Conservation (phyloP, 1,139 yeast genomes). For the Magnusiomyces paraingens region DNA sequence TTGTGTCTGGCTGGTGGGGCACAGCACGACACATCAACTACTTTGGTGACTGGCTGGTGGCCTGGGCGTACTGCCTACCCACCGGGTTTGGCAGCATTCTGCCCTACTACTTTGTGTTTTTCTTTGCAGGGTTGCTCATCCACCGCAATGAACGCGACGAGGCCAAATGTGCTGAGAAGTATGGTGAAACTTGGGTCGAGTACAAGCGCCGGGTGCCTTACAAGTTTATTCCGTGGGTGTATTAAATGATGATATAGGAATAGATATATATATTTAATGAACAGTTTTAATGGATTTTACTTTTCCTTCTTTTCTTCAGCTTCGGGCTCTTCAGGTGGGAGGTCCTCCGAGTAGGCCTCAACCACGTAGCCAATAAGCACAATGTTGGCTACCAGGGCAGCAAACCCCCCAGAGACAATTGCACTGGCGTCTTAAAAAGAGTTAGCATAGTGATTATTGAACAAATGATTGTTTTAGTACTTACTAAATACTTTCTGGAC, state of each 20-base stretch:
- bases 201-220: constrained; percentile 79
- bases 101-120: constrained; percentile 80
- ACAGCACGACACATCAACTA: constrained; percentile 88
- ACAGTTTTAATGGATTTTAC: constrained; percentile 1
- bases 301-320: constrained; percentile 34
- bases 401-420: constrained; percentile 78
- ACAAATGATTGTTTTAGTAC: constrained; percentile 10
- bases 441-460: background rate
- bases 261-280: background rate
- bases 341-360: constrained; percentile 80
- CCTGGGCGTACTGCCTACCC: constrained; percentile 88
- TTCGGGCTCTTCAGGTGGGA: constrained; percentile 36
- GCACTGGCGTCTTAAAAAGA: constrained; percentile 44
- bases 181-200: constrained; percentile 78
- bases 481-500: constrained; percentile 45
- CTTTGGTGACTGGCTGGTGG: constrained; percentile 91
- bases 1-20: constrained; percentile 97
- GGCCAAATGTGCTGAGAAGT: constrained; percentile 78
- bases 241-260: constrained; percentile 36
- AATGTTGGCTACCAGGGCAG: constrained; percentile 81
- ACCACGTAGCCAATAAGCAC: constrained; percentile 82
- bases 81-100: constrained; percentile 78
- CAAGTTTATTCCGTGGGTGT: constrained; percentile 82
- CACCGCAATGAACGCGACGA: constrained; percentile 93
- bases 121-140: constrained; percentile 71